phyloP scores from a whole-genome alignment of 139 green algal species.

The Chlamydomonas applanata region DNA sequence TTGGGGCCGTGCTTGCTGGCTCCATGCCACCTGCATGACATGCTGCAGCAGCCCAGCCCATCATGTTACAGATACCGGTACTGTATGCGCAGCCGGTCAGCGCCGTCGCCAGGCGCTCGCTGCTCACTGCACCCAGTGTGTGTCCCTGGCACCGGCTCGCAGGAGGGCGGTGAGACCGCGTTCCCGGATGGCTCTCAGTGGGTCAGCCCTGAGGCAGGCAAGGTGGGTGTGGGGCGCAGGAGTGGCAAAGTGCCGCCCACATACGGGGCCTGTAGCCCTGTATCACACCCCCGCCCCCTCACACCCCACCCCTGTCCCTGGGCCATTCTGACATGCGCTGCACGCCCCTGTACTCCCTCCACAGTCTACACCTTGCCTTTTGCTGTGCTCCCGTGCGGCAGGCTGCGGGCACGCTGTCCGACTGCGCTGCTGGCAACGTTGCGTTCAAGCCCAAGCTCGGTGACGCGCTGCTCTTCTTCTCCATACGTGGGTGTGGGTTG shows the following conservation, averaged over 20 bases:
- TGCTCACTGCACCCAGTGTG: too few species aligned
- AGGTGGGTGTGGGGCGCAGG: too few species aligned
- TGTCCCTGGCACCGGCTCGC: constrained; percentile 6
- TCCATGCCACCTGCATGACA: not conserved
- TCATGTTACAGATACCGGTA: too few species aligned
- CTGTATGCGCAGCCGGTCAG: too few species aligned
- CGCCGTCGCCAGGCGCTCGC: too few species aligned
- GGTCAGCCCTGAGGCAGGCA: constrained; percentile 40
- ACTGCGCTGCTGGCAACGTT: constrained; percentile 45
- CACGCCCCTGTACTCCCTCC: too few species aligned
- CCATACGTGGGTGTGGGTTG: not conserved
- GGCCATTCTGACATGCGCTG: not conserved
- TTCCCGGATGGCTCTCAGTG: constrained; percentile 51
- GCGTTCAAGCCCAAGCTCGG: constrained; percentile 54
- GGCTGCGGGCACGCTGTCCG: not conserved
- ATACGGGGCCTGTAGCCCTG: not conserved
- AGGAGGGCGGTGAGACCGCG: constrained; percentile 51
- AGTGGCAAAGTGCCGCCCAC: not conserved
- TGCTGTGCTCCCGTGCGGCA: not conserved
- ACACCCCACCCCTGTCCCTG: not conserved
- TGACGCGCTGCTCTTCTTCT: constrained; percentile 55
- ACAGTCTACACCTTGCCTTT: not conserved
- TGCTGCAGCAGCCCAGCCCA: too few species aligned
- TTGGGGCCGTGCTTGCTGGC: not conserved
- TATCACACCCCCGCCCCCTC: not conserved